Percentiles rank a stretch among this genome's conserved stretches.
phyloP scores from a whole-genome alignment of 768 basidiomycete species.

The Mycena latifolia region DNA sequence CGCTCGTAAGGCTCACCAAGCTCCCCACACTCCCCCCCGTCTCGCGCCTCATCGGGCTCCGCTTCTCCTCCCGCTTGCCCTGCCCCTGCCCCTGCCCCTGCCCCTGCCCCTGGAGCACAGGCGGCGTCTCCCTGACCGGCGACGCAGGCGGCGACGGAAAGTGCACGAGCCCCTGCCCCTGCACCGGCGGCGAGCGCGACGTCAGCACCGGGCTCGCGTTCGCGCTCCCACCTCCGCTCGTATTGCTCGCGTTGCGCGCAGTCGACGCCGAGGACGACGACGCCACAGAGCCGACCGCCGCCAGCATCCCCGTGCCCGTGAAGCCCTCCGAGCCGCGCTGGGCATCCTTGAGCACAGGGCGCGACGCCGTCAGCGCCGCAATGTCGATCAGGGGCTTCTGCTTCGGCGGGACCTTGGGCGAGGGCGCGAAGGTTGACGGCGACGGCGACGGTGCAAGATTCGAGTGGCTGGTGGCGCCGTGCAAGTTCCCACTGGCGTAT shows the following conservation, averaged over 20 bases:
- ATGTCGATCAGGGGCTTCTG: constrained; percentile 67
- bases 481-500: no score
- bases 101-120: constrained; percentile 17
- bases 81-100: no score
- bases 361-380: constrained; percentile 50
- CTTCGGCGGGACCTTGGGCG: neutral
- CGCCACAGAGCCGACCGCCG: no score
- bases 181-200: constrained; percentile 31
- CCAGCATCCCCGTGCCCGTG: constrained; percentile 51
- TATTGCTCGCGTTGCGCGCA: neutral
- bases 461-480: no score
- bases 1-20: constrained; percentile 35
- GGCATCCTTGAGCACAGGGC: constrained; percentile 29
- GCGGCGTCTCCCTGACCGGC: constrained; percentile 29
- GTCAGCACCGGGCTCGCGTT: constrained; percentile 30
- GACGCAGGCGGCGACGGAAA: constrained; percentile 33
- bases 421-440: no score
- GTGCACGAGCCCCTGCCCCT: constrained; percentile 13
- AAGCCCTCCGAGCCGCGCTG: constrained; percentile 46
- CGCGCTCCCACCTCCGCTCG: constrained; percentile 19
- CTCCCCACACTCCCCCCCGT: constrained; percentile 28
- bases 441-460: constrained; percentile 3
- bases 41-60: constrained; percentile 24
- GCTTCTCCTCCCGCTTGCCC: constrained; percentile 10
- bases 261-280: no score